Conservation (phyloP, 768 basidiomycete genomes). For the Pulveroboletus sp. region DNA sequence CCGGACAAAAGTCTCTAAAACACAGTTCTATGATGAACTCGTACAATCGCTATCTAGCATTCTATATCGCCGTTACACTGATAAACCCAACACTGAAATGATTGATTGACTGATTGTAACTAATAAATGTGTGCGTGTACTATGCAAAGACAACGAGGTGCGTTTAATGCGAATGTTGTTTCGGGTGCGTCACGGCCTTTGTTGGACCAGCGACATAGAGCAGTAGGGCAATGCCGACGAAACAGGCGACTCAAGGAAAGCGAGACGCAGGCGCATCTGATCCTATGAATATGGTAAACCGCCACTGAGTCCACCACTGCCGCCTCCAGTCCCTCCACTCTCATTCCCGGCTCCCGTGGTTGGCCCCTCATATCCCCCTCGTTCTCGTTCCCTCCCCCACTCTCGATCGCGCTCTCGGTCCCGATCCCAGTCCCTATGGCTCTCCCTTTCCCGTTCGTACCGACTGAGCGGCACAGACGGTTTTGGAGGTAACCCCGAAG, state of each 20-base stretch:
- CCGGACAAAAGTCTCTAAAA: neutral
- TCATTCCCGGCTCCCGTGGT: conserved; percentile 2
- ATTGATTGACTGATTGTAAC: conserved; percentile 13
- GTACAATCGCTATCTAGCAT: conserved; percentile 7
- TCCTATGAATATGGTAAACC: conserved; percentile 30
- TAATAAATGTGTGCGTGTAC: conserved; percentile 16
- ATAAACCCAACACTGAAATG: conserved; percentile 16
- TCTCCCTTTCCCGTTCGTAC: conserved; percentile 16
- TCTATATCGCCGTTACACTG: conserved; percentile 2
- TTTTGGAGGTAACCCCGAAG: conserved; percentile 17
- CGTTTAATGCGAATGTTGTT: conserved; percentile 5
- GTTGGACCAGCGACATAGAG: neutral
- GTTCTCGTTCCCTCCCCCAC: conserved; percentile 16
- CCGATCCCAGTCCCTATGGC: conserved; percentile 6
- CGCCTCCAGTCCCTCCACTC: conserved; percentile 3
- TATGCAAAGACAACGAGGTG: conserved; percentile 12
- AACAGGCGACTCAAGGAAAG: neutral
- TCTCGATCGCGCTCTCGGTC: conserved; percentile 7
- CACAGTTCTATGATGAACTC: neutral
- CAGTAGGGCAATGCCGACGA: neutral
- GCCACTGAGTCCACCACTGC: conserved; percentile 13
- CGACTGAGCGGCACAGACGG: conserved; percentile 16
- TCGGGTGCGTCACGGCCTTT: neutral
- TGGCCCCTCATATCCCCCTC: conserved; percentile 15
- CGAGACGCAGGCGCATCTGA: neutral